These are phyloP conservation scores for Microdochium paspali DNA, from an alignment of 2,329 filamentous ascomycete genomes.

Conservation along the genomic window DNA sequence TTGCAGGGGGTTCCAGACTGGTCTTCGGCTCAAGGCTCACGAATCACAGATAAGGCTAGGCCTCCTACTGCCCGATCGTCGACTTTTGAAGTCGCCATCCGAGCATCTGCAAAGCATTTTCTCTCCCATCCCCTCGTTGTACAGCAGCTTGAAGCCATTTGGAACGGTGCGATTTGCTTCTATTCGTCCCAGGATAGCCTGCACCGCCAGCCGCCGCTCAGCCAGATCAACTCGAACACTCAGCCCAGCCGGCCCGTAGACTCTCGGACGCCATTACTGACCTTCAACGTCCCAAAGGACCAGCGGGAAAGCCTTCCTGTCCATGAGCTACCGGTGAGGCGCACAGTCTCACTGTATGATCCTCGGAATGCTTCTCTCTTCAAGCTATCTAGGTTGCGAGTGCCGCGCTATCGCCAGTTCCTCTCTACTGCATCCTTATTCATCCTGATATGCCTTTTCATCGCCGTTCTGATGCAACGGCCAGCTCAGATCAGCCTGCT, in stretches of 20 bases:
- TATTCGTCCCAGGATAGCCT: conserved; percentile 80
- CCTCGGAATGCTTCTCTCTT: conserved; percentile 83
- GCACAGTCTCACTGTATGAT: conserved; percentile 82
- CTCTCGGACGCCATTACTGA: conserved; percentile 41
- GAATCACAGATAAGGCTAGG: conserved; percentile 26
- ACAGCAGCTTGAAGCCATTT: conserved; percentile 92
- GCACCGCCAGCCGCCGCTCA: conserved; percentile 48
- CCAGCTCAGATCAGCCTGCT: conserved; percentile 74
- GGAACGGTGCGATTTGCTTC: conserved; percentile 92
- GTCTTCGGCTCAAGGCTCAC: conserved; percentile 24
- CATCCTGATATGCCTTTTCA: conserved; percentile 73
- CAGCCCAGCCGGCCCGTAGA: conserved; percentile 26
- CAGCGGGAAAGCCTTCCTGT: conserved; percentile 18
- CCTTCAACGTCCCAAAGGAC: conserved; percentile 21
- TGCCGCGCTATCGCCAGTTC: conserved; percentile 85
- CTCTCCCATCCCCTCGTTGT: conserved; percentile 85
- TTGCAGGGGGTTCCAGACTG: conserved; percentile 64
- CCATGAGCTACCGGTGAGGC: conserved; percentile 39
- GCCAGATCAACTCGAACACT: conserved; percentile 8
- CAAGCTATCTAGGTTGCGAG: conserved; percentile 82
- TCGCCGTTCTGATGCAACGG: conserved; percentile 69
- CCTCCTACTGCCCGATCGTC: conserved; percentile 68
- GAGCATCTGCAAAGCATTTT: conserved; percentile 86
- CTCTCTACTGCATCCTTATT: conserved; percentile 83
- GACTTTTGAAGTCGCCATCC: conserved; percentile 85